Evolutionary conservation across 2,329 filamentous ascomycete species (phyloP).

Genomic region (Monosporascus sp.): DNA sequence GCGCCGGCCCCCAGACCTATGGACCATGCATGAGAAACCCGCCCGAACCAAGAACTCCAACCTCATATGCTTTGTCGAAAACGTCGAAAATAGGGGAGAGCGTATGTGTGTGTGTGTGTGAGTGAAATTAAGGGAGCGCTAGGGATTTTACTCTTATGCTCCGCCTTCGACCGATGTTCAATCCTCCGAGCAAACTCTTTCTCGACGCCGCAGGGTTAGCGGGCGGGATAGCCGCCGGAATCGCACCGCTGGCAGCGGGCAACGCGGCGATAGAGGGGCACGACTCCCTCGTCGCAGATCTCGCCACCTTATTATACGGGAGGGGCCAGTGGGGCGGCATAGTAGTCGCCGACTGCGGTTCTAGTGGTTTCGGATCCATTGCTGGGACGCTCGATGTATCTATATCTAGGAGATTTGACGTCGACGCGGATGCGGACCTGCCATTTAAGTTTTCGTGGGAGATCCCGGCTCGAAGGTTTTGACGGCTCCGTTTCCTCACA

Average conservation of each 20-base stretch:
- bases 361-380: slow-evolving; percentile 24
- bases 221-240: slow-evolving; percentile 12
- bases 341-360: slow-evolving; percentile 18
- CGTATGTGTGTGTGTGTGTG: too few relatives aligned
- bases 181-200: slow-evolving; percentile 16
- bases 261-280: slow-evolving; percentile 5
- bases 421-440: slow-evolving; percentile 24
- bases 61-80: not conserved
- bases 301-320: slow-evolving; percentile 45
- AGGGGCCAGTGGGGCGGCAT: slow-evolving; percentile 28
- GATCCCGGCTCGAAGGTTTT: slow-evolving; percentile 35
- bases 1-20: not conserved
- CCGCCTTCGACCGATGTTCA: not conserved
- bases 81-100: too few relatives aligned
- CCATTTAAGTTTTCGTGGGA: slow-evolving; percentile 28
- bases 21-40: not conserved
- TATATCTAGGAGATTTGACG: slow-evolving; percentile 14
- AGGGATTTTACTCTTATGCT: not conserved
- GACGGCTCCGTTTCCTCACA: slow-evolving; percentile 50
- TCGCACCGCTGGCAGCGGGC: not conserved
- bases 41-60: not conserved
- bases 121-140: not conserved
- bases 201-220: slow-evolving; percentile 16
- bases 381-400: slow-evolving; percentile 20
- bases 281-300: slow-evolving; percentile 37